Evolutionary conservation across 2,329 filamentous ascomycete species (phyloP), one percentile per base, ranked within the genome.

Genomic region (Ilyonectria sp.): DNA sequence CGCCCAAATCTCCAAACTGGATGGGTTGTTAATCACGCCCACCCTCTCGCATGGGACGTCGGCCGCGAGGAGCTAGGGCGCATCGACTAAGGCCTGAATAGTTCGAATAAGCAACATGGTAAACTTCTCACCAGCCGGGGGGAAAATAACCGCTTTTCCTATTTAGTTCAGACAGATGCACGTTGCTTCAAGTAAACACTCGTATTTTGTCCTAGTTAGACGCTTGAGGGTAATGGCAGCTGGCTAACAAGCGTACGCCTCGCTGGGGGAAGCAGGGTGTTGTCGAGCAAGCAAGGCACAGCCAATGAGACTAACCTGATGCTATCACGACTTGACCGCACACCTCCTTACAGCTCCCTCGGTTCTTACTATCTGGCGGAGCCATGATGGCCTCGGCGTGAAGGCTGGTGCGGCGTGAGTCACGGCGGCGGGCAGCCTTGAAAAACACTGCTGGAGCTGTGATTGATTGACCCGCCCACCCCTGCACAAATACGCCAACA

Each of bases 381-480:
- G 17, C 40, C 40, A 43, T 43, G 40, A 43, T 43, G 40, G 40
- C 6, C 26, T 26, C 26, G 40, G 40, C n/a, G 17, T 1, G 10
- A 50, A 31, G 9, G 26, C 26, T n/a, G 29, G 4, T 53, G 10
- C 60, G 40, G 50, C 50, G 44, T 74, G 72, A 74, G 67, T 75
- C 72, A 74, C 65, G 40, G 29, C 50, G 19, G 60, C 6, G 19
- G n/a, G 6, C n/a, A 37, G 26, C 46, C 10, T 5, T 9, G 8
- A 10, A 33, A 21, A 21, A 29, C 13, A 7, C 2, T 37, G 31
- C 31, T 52, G 35, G 23, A 33, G 49, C 44, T 49, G 49, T 26
- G 23, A 55, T 8, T 43, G 40, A 43, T 43, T 61, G 19, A 35
- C 50, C 59, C 59, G 50, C 43, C 47, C n/a, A 63, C 37, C 60